phyloP scores from a whole-genome alignment of 768 basidiomycete species.

The Russula emetica region DNA sequence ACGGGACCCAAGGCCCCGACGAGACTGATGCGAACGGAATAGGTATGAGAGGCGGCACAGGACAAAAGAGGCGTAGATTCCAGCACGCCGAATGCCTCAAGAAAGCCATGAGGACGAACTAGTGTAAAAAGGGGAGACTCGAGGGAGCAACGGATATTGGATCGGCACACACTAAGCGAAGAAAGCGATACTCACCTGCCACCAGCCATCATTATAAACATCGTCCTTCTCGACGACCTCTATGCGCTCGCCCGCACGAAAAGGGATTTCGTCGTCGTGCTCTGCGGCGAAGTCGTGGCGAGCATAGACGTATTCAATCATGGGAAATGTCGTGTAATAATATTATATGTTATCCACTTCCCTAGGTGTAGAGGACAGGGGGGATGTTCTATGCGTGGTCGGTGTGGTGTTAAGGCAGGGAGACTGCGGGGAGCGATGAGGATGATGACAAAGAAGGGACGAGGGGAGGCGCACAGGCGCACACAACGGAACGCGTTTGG shows the following conservation, averaged over 20 bases:
- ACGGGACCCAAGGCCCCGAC: neutral
- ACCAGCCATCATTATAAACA: constrained; percentile 93
- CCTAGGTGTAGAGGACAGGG: neutral
- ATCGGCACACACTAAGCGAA: neutral
- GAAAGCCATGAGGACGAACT: constrained; percentile 11
- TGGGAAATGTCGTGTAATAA: constrained; percentile 32
- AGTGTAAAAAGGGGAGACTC: neutral
- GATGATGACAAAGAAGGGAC: neutral
- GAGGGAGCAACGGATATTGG: neutral
- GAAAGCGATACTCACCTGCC: constrained; percentile 53
- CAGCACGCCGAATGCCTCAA: neutral
- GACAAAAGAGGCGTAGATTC: neutral
- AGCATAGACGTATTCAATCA: constrained; percentile 84
- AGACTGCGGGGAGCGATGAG: neutral
- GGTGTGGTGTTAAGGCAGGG: neutral
- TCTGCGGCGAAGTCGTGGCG: constrained; percentile 87
- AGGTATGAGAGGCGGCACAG: neutral
- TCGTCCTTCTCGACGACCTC: constrained; percentile 93
- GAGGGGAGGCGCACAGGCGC: neutral
- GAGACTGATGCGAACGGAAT: neutral
- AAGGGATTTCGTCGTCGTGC: constrained; percentile 89
- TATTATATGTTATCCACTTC: neutral
- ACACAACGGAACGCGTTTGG: neutral
- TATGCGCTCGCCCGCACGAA: constrained; percentile 80
- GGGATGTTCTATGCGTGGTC: neutral